phyloP scores from a whole-genome alignment of 305 asterid species.

The Solanum hybrid region DNA sequence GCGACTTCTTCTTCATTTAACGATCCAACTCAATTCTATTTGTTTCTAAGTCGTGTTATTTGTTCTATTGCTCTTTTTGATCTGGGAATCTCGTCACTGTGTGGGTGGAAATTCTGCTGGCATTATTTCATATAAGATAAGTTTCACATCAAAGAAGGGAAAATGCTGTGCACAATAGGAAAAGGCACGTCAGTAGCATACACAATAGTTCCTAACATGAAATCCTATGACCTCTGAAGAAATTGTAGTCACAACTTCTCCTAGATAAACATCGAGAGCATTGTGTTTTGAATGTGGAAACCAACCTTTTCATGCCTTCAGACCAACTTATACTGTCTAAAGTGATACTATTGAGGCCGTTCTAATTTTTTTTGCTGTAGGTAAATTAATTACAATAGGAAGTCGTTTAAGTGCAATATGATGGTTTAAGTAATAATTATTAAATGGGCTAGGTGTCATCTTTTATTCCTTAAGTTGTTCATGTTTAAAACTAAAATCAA shows the following conservation, averaged over 20 bases:
- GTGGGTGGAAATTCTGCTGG: not conserved
- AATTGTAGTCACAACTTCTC: not conserved
- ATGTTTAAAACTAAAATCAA: not conserved
- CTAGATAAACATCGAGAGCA: not conserved
- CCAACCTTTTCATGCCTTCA: not conserved
- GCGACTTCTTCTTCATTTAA: not conserved
- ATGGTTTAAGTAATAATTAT: not conserved
- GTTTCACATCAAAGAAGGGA: not conserved
- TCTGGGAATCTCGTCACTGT: not conserved
- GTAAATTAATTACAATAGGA: not conserved
- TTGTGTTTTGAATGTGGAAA: not conserved
- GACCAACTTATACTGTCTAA: not conserved
- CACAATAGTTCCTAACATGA: not conserved
- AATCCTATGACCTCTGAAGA: not conserved
- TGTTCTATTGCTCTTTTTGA: not conserved
- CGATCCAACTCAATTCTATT: not conserved
- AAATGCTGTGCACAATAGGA: not conserved
- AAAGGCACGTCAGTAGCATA: not conserved
- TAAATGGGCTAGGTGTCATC: not conserved
- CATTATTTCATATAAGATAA: not conserved
- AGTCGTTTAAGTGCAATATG: not conserved
- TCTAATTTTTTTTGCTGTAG: not conserved
- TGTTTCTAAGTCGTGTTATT: not conserved
- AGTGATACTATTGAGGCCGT: not conserved
- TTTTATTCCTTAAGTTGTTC: not conserved